phyloP scores from a whole-genome alignment of 805 yeast genomes.

The Saccharomyces kudriavzevii region DNA sequence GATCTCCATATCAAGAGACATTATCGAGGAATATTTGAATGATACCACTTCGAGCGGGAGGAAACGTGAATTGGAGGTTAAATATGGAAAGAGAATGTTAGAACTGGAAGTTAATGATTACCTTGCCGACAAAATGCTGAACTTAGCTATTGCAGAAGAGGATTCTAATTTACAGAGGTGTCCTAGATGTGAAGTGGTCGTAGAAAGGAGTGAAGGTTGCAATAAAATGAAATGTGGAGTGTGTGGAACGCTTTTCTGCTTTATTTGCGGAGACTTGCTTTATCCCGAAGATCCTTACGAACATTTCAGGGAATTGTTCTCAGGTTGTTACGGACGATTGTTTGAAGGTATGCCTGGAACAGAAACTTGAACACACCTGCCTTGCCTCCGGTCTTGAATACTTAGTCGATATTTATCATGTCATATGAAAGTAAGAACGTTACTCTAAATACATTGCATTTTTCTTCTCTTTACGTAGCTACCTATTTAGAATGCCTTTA shows the following conservation, averaged over 20 bases:
- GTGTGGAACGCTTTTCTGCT: constrained; percentile 46
- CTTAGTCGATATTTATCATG: neutral
- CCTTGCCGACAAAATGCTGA: constrained; percentile 40
- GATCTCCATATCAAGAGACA: constrained; percentile 24
- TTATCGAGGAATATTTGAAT: constrained; percentile 33
- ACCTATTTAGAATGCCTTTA: constrained; percentile 20
- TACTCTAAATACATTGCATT: neutral
- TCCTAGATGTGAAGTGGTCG: constrained; percentile 43
- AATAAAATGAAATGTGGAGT: constrained; percentile 51
- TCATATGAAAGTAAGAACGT: neutral
- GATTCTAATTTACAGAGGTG: constrained; percentile 40
- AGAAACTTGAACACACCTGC: constrained; percentile 7
- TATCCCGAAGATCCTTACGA: constrained; percentile 39
- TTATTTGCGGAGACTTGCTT: constrained; percentile 42
- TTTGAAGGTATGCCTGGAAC: constrained; percentile 45
- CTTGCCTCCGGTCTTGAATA: neutral
- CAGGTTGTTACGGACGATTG: constrained; percentile 41
- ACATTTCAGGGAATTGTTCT: constrained; percentile 39
- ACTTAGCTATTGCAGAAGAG: constrained; percentile 36
- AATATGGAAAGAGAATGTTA: constrained; percentile 41
- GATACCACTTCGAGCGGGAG: constrained; percentile 26
- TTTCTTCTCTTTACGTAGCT: neutral
- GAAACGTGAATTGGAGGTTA: constrained; percentile 30
- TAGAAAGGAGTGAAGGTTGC: constrained; percentile 55
- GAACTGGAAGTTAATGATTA: constrained; percentile 38